phyloP scores from a whole-genome alignment of 352 stramenopile genomes.

The Phytopythium cucurbitacearum region DNA sequence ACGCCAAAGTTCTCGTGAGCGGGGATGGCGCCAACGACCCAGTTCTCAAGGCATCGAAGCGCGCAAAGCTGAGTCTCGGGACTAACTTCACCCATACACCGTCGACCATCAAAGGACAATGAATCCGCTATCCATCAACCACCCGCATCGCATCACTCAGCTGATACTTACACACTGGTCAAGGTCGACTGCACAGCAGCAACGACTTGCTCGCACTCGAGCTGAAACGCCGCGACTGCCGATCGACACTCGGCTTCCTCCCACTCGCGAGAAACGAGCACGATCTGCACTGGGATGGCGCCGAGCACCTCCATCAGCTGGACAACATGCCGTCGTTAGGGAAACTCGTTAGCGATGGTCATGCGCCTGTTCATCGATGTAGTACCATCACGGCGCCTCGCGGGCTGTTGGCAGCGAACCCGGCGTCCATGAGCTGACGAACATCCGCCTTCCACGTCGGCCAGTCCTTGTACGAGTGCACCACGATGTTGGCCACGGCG shows the following conservation, averaged over 20 bases:
- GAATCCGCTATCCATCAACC: too few relatives aligned
- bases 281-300: conserved; percentile 46
- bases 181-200: conserved; percentile 34
- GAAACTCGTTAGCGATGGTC: too few relatives aligned
- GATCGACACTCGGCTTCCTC: conserved; percentile 17
- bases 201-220: conserved; percentile 35
- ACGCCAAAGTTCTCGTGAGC: conserved; percentile 44
- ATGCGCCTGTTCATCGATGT: not conserved
- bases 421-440: conserved; percentile 39
- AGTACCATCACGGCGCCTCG: conserved; percentile 32
- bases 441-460: conserved; percentile 41
- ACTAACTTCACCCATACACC: conserved; percentile 14
- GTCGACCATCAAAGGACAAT: conserved; percentile 3
- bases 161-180: conserved; percentile 29
- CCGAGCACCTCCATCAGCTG: conserved; percentile 46
- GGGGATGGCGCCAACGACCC: conserved; percentile 55
- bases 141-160: not conserved
- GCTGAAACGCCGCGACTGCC: conserved; percentile 29
- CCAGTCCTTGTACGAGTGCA: conserved; percentile 41
- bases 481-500: conserved; percentile 38
- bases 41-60: conserved; percentile 61
- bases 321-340: not conserved
- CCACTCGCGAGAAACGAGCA: conserved; percentile 18
- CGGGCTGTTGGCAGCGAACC: conserved; percentile 22
- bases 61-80: conserved; percentile 30